Evolutionary conservation across 129 eudicot species (phyloP).

Genomic region (Centaurea solstitialis): DNA sequence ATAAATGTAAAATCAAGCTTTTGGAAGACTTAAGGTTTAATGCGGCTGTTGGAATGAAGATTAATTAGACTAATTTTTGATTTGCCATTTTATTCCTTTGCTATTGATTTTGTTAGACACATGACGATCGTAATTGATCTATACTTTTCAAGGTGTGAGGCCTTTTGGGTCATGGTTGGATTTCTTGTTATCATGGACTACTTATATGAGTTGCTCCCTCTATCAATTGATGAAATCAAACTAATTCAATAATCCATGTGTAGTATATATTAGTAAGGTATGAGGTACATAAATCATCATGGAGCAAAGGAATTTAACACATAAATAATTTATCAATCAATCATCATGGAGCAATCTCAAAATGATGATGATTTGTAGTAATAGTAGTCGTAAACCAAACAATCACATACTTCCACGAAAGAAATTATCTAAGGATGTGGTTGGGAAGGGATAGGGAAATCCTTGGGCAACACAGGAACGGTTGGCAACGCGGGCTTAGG

Average conservation of each 20-base stretch:
- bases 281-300: not conserved
- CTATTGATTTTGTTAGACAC: not conserved
- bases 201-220: not conserved
- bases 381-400: not conserved
- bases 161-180: not conserved
- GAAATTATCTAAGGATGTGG: slow-evolving; percentile 19
- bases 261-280: not conserved
- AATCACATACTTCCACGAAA: not conserved
- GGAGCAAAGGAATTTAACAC: not conserved
- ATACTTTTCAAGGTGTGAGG: not conserved
- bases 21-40: too few relatives aligned
- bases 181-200: not conserved
- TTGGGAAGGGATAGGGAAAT: slow-evolving; percentile 30
- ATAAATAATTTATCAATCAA: not conserved
- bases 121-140: not conserved
- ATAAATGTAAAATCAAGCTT: too few relatives aligned
- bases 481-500: slow-evolving; percentile 21
- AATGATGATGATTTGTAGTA: not conserved
- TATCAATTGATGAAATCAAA: not conserved
- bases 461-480: slow-evolving; percentile 29
- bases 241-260: not conserved
- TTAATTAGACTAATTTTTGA: not conserved
- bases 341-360: not conserved
- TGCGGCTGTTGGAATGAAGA: too few relatives aligned
- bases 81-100: not conserved